phyloP scores from a whole-genome alignment of 2,329 filamentous ascomycete genomes.

The Trichoderma sp. region DNA sequence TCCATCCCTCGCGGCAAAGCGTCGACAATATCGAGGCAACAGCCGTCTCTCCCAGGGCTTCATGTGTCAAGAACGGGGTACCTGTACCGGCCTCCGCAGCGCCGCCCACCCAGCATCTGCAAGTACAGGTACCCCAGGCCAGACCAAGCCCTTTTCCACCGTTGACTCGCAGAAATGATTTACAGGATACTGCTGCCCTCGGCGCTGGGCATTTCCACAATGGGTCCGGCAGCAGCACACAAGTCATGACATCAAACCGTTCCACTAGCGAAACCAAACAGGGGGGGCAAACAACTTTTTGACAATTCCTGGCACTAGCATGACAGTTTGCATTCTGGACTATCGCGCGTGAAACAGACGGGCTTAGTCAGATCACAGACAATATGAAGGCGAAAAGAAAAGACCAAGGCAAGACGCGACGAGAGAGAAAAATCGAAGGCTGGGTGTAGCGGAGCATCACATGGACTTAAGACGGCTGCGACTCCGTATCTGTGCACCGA shows the following conservation, averaged over 20 bases:
- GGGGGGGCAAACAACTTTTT: background rate
- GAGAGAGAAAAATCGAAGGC: background rate
- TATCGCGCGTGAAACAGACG: slow-evolving; percentile 6
- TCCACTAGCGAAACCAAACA: background rate
- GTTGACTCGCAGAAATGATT: slow-evolving; percentile 24
- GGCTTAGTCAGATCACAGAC: slow-evolving; percentile 9
- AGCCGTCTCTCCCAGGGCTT: background rate
- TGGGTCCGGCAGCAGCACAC: background rate
- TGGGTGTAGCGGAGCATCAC: background rate
- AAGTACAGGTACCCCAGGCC: background rate
- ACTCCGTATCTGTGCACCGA: background rate
- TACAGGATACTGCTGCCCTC: slow-evolving; percentile 4
- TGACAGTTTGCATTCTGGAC: background rate
- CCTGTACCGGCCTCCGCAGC: background rate
- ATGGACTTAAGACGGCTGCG: slow-evolving; percentile 11
- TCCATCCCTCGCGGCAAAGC: background rate
- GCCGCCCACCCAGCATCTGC: background rate
- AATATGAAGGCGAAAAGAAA: background rate
- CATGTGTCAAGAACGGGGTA: background rate
- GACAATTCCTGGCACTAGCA: background rate
- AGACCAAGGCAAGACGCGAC: background rate
- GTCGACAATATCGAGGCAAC: background rate
- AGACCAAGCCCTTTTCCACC: background rate
- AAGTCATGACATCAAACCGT: slow-evolving; percentile 18
- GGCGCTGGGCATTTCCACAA: background rate